A percentile compares a stretch with the other conserved stretches of the same genome.
Evolutionary conservation across 2,329 filamentous ascomycete genomes (phyloP).

Genomic region (Sporothrix mexicana): DNA sequence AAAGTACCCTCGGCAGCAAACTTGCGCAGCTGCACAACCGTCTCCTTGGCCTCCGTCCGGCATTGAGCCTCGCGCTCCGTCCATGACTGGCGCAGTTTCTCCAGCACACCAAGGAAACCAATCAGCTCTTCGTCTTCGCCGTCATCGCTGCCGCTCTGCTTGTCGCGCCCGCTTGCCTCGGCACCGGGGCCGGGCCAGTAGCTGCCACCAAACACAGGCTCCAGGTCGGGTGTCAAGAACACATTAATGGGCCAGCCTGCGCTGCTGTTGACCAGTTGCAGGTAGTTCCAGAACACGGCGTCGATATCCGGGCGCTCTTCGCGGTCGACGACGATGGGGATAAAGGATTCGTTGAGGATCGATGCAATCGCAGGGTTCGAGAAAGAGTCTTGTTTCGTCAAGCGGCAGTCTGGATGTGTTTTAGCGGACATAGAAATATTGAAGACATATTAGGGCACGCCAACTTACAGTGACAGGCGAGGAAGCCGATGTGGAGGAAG

Average conservation of each 20-base stretch:
- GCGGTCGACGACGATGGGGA: slow-evolving; percentile 90
- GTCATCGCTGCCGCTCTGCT: slow-evolving; percentile 56
- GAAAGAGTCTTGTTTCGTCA: slow-evolving; percentile 93
- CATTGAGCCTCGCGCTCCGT: slow-evolving; percentile 82
- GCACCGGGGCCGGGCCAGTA: slow-evolving; percentile 88
- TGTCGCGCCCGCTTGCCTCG: slow-evolving; percentile 48
- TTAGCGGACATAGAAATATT: too few species aligned
- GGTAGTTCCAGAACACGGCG: slow-evolving; percentile 97
- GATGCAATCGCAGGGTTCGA: slow-evolving; percentile 79
- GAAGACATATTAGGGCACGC: too few species aligned
- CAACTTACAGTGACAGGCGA: slow-evolving; percentile 89
- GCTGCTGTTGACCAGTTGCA: slow-evolving; percentile 86
- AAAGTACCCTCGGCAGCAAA: slow-evolving; percentile 89
- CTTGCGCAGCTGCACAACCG: slow-evolving; percentile 78
- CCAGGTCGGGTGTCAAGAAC: slow-evolving; percentile 91
- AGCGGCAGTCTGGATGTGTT: slow-evolving; percentile 72
- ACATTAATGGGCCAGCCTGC: slow-evolving; percentile 96
- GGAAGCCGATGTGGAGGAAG: slow-evolving; percentile 94
- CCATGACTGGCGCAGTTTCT: slow-evolving; percentile 80
- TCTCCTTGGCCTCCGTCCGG: slow-evolving; percentile 80
- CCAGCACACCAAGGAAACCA: slow-evolving; percentile 82
- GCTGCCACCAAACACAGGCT: slow-evolving; percentile 94
- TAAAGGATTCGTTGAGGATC: slow-evolving; percentile 83
- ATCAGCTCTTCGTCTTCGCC: slow-evolving; percentile 62
- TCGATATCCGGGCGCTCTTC: slow-evolving; percentile 95